phyloP scores from a whole-genome alignment of 2,329 filamentous ascomycete genomes.

The Sporothrix humicola region DNA sequence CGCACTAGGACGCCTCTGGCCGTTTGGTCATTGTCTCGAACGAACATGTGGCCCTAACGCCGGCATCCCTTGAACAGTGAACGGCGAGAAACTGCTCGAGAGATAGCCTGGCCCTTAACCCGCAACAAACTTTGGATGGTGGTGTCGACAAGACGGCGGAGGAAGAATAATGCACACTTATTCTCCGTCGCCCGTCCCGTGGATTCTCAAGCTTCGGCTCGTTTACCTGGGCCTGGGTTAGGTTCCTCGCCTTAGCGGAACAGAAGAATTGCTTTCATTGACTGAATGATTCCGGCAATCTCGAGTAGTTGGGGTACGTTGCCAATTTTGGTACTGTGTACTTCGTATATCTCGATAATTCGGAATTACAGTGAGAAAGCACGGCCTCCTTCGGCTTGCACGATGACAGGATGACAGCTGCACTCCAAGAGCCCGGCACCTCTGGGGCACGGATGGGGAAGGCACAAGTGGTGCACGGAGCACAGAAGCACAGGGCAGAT shows the following conservation, averaged over 20 bases:
- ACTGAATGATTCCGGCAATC: too few relatives aligned
- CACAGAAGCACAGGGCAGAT: constrained; percentile 7
- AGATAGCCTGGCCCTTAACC: background rate
- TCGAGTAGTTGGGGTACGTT: background rate
- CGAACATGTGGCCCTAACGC: constrained; percentile 2
- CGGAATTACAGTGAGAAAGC: background rate
- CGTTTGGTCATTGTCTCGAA: background rate
- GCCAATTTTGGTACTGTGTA: background rate
- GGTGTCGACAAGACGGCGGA: background rate
- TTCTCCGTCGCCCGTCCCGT: background rate
- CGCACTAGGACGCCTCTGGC: background rate
- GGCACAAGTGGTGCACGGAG: background rate
- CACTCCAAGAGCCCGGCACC: background rate
- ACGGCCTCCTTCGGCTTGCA: background rate
- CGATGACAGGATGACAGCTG: constrained; percentile 5
- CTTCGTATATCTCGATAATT: too few relatives aligned
- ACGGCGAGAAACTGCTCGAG: background rate
- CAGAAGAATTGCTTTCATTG: too few relatives aligned
- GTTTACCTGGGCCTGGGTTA: too few relatives aligned
- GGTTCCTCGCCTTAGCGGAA: too few relatives aligned
- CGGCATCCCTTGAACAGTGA: background rate
- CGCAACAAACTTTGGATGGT: constrained; percentile 6
- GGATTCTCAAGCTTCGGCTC: background rate
- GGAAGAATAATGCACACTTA: background rate
- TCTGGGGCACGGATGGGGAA: constrained; percentile 22